Evolutionary conservation across 108 stramenopile genomes (phyloP).

Genomic region (Fragilariopsis cylindrus): DNA sequence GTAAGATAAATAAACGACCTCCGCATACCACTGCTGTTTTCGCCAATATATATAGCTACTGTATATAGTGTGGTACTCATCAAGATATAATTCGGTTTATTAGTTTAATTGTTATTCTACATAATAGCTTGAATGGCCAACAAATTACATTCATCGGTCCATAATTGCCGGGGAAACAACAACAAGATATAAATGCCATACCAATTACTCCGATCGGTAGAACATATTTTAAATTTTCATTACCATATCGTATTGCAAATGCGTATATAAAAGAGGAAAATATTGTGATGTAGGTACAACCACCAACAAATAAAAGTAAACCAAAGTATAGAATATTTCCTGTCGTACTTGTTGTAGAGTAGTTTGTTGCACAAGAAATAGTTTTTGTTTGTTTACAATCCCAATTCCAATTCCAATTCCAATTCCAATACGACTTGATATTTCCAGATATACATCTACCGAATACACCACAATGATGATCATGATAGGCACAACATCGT

Average conservation of each 20-base stretch:
- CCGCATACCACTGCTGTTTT: too few relatives aligned
- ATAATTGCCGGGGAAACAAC: background rate
- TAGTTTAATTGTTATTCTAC: too few relatives aligned
- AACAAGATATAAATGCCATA: background rate
- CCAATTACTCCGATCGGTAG: background rate
- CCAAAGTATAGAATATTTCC: background rate
- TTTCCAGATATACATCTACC: constrained; percentile 32
- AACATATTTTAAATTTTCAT: background rate
- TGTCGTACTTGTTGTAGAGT: background rate
- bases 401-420: background rate
- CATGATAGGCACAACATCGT: constrained; percentile 32
- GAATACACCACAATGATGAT: constrained; percentile 41
- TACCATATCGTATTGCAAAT: background rate
- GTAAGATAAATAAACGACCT: too few relatives aligned
- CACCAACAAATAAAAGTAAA: background rate
- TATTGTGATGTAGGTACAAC: background rate
- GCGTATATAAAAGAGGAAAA: background rate
- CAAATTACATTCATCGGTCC: too few relatives aligned
- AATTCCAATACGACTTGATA: background rate
- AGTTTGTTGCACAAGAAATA: background rate
- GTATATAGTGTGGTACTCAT: too few relatives aligned
- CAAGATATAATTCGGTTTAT: too few relatives aligned
- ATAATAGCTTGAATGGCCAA: too few relatives aligned
- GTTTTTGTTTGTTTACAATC: background rate
- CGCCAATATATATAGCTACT: too few relatives aligned